Evolutionary conservation across 2,329 filamentous ascomycete genomes (phyloP).

Genomic region (Rutstroemia sp.): DNA sequence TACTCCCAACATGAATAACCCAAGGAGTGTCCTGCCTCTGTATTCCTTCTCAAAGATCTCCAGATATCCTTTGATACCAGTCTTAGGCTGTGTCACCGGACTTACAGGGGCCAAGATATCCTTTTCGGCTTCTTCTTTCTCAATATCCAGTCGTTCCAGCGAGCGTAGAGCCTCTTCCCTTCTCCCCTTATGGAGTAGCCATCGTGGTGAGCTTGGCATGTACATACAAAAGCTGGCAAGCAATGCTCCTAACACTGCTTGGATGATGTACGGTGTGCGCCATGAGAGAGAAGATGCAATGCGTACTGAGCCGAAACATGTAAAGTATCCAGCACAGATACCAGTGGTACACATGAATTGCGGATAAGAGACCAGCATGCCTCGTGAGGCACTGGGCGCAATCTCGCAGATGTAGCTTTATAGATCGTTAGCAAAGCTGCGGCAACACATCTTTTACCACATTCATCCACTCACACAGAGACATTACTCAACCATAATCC

Average conservation of each 20-base stretch:
- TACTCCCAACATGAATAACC: slow-evolving; percentile 47
- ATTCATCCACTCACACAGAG: slow-evolving; percentile 32
- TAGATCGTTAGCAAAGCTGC: background rate
- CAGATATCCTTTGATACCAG: slow-evolving; percentile 1
- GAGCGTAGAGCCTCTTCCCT: slow-evolving; percentile 37
- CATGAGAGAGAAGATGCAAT: slow-evolving; percentile 42
- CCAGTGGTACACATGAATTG: slow-evolving; percentile 44
- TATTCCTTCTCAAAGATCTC: slow-evolving; percentile 32
- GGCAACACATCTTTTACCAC: background rate
- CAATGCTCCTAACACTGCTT: slow-evolving; percentile 33
- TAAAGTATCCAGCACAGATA: slow-evolving; percentile 48
- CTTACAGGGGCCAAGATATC: background rate
- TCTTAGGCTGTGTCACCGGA: background rate
- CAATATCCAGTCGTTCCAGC: slow-evolving; percentile 23
- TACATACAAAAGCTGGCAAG: slow-evolving; percentile 33
- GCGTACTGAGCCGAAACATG: slow-evolving; percentile 45
- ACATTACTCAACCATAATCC: slow-evolving; percentile 46
- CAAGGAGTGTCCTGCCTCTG: slow-evolving; percentile 39
- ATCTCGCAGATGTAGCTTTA: background rate
- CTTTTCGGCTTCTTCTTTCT: slow-evolving; percentile 14
- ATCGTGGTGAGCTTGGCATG: slow-evolving; percentile 47
- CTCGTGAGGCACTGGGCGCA: slow-evolving; percentile 29
- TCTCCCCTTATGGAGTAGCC: slow-evolving; percentile 42
- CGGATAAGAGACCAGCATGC: slow-evolving; percentile 41
- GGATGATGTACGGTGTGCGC: slow-evolving; percentile 46